A percentile compares a stretch with the other conserved stretches of the same genome.
Conservation (phyloP, 106 monocot genomes). For the Dendrobium catenatum region DNA sequence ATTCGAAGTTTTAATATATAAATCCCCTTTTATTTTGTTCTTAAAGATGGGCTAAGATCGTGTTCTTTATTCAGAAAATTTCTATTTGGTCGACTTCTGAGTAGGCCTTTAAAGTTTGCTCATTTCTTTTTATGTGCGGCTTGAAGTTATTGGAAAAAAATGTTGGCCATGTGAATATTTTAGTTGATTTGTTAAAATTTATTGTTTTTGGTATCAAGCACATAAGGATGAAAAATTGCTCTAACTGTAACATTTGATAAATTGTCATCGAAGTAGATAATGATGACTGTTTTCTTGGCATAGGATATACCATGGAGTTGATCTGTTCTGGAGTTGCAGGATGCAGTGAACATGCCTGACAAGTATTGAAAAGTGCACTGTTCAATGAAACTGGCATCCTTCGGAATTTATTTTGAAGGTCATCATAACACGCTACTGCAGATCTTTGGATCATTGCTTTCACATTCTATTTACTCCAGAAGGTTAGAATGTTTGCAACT, state of each 20-base stretch:
- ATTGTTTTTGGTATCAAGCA: too few relatives aligned
- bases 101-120: not conserved
- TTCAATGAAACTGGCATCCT: not conserved
- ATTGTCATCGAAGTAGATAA: not conserved
- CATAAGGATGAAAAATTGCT: not conserved
- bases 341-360: not conserved
- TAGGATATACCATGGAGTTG: not conserved
- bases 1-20: not conserved
- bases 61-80: not conserved
- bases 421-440: not conserved
- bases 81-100: not conserved
- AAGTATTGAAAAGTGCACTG: not conserved
- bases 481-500: too few relatives aligned
- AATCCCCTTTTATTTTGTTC: not conserved
- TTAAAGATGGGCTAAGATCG: not conserved
- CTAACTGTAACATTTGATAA: not conserved
- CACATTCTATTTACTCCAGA: too few relatives aligned
- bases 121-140: not conserved
- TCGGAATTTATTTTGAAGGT: conserved; percentile 2
- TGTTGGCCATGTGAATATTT: not conserved
- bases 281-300: not conserved
- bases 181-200: too few relatives aligned
- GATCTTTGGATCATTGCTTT: not conserved
- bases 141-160: not conserved
- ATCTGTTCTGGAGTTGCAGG: not conserved